Evolutionary conservation across 345 rosid species (phyloP).

Genomic region (Linum lewisii): DNA sequence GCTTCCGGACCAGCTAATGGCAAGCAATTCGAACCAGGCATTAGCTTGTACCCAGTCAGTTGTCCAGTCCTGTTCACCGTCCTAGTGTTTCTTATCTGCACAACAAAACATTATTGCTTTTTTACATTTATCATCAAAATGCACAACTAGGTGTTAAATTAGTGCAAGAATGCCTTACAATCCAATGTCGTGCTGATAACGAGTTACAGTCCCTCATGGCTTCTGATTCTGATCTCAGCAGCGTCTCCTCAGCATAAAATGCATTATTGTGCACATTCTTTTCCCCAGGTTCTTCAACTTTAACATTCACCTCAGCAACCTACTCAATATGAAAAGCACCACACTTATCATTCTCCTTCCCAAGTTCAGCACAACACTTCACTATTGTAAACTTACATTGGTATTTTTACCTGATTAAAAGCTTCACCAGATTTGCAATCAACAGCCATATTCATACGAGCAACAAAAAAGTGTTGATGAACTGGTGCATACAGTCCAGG

Average conservation of each 20-base stretch:
- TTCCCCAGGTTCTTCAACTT: slow-evolving; percentile 69
- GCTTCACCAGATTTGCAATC: slow-evolving; percentile 91
- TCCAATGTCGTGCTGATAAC: slow-evolving; percentile 79
- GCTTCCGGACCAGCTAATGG: slow-evolving; percentile 85
- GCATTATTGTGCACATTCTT: slow-evolving; percentile 82
- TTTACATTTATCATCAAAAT: not conserved
- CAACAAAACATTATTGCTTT: too few relatives aligned
- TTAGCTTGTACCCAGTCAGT: slow-evolving; percentile 69
- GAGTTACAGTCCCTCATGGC: slow-evolving; percentile 85
- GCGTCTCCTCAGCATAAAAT: slow-evolving; percentile 71
- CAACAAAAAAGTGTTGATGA: slow-evolving; percentile 87
- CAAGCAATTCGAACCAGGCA: slow-evolving; percentile 83
- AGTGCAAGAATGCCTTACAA: slow-evolving; percentile 41
- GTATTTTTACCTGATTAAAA: slow-evolving; percentile 50
- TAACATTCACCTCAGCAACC: slow-evolving; percentile 81
- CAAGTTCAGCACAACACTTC: not conserved
- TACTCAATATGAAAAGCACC: slow-evolving; percentile 10
- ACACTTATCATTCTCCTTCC: too few relatives aligned
- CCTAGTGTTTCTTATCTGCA: slow-evolving; percentile 80
- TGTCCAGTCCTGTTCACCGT: slow-evolving; percentile 86
- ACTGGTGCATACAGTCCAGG: slow-evolving; percentile 89
- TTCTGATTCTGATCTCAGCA: slow-evolving; percentile 61
- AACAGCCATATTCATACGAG: slow-evolving; percentile 90
- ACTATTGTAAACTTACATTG: not conserved
- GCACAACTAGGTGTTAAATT: too few relatives aligned